Evolutionary conservation across 495 filamentous ascomycete species (phyloP).

Genomic region (Penicillium angulare): DNA sequence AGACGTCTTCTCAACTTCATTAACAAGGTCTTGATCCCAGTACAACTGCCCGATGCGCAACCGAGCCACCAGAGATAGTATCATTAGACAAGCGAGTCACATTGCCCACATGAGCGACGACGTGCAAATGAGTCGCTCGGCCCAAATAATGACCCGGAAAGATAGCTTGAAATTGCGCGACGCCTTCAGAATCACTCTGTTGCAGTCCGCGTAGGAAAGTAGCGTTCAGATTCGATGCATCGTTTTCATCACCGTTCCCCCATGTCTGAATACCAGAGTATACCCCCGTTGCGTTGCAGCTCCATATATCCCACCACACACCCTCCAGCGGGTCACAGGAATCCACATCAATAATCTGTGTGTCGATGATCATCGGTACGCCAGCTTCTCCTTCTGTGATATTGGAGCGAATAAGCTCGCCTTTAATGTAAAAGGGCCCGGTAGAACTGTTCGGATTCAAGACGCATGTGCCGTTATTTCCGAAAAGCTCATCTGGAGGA

Average conservation of each 20-base stretch:
- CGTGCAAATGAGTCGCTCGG: constrained; percentile 47
- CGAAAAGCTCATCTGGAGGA: constrained; percentile 19
- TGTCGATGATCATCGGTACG: constrained; percentile 50
- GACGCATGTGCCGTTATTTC: constrained; percentile 19
- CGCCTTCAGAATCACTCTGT: constrained; percentile 45
- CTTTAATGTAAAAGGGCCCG: constrained; percentile 34
- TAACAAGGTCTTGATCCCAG: constrained; percentile 53
- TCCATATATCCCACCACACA: constrained; percentile 56
- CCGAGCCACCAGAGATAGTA: constrained; percentile 47
- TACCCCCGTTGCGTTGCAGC: constrained; percentile 53
- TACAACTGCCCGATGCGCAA: constrained; percentile 61
- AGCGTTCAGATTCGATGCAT: constrained; percentile 41
- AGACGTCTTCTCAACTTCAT: constrained; percentile 40
- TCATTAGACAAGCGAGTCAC: constrained; percentile 49
- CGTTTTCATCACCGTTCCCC: constrained; percentile 22
- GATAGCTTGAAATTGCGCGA: constrained; percentile 47
- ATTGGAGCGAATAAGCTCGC: constrained; percentile 52
- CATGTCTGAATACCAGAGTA: constrained; percentile 37
- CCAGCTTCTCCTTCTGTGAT: constrained; percentile 47
- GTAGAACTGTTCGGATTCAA: constrained; percentile 27
- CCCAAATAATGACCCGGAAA: constrained; percentile 55
- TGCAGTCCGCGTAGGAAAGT: constrained; percentile 53
- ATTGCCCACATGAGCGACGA: constrained; percentile 47
- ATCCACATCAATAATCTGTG: constrained; percentile 53
- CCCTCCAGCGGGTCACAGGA: constrained; percentile 50